Evolutionary conservation across 257 asterid genomes (phyloP).

Genomic region (Fraxinus anomala): DNA sequence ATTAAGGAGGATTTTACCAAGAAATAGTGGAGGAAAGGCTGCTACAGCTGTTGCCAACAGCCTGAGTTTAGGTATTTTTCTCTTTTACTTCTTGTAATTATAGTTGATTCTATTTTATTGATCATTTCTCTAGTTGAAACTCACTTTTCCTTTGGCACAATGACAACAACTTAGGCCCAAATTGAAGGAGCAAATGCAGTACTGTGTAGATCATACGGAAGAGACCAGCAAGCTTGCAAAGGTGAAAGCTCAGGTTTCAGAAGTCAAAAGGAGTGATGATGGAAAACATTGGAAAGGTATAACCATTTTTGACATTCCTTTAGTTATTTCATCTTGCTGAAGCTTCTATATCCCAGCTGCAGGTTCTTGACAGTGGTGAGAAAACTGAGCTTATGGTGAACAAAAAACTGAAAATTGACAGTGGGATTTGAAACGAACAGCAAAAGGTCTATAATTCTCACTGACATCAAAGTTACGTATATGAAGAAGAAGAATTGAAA

Average conservation of each 20-base stretch:
- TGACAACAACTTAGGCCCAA: conserved; percentile 36
- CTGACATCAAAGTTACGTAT: neutral
- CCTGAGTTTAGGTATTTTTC: conserved; percentile 66
- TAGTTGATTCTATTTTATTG: neutral
- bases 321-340: neutral
- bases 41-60: conserved; percentile 79
- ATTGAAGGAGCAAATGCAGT: conserved; percentile 54
- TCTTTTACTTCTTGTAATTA: neutral
- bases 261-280: conserved; percentile 55
- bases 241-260: conserved; percentile 54
- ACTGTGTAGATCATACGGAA: conserved; percentile 55
- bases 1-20: conserved; percentile 76
- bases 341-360: neutral
- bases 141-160: neutral
- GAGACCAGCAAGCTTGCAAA: conserved; percentile 50
- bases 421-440: neutral
- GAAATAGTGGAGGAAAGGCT: conserved; percentile 87
- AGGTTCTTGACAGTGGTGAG: conserved; percentile 66
- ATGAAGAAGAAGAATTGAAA: neutral
- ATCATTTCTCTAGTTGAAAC: conserved; percentile 2
- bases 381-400: conserved; percentile 56
- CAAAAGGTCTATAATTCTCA: neutral
- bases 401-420: neutral
- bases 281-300: conserved; percentile 56
- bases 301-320: neutral